phyloP scores from a whole-genome alignment of 768 basidiomycete genomes.

The Podaxis sp. region DNA sequence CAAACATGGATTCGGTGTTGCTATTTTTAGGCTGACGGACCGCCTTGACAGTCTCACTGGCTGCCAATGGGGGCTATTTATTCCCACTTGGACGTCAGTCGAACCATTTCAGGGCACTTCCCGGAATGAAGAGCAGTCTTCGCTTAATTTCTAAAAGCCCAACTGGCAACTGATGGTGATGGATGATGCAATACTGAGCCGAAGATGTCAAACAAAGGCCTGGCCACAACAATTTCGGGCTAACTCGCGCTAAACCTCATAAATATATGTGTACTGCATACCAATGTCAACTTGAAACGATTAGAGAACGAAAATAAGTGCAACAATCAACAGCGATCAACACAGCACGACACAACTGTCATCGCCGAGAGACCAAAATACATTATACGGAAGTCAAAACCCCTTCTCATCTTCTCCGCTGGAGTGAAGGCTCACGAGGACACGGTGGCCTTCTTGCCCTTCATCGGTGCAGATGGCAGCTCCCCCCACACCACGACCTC shows the following conservation, averaged over 20 bases:
- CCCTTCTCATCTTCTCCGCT: neutral
- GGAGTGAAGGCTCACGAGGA: neutral
- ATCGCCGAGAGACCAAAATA: neutral
- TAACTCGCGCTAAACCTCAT: neutral
- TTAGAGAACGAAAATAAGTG: neutral
- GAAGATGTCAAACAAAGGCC: neutral
- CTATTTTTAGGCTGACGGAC: neutral
- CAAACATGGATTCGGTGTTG: neutral
- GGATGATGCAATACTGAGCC: conserved; percentile 1
- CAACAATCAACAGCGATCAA: neutral
- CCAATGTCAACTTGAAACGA: neutral
- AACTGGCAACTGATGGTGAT: neutral
- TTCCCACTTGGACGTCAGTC: neutral
- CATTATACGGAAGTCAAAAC: neutral
- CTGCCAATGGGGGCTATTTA: neutral
- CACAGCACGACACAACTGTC: neutral
- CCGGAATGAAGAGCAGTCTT: neutral
- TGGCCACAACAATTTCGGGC: neutral
- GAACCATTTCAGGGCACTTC: neutral
- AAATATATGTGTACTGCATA: neutral
- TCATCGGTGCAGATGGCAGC: neutral
- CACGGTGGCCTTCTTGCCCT: neutral
- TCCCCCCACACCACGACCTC: conserved; percentile 6
- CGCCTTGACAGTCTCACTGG: neutral
- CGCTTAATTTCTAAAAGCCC: neutral